Evolutionary conservation across 2,329 filamentous ascomycete species (phyloP).

Genomic region (Exophiala calicioides): DNA sequence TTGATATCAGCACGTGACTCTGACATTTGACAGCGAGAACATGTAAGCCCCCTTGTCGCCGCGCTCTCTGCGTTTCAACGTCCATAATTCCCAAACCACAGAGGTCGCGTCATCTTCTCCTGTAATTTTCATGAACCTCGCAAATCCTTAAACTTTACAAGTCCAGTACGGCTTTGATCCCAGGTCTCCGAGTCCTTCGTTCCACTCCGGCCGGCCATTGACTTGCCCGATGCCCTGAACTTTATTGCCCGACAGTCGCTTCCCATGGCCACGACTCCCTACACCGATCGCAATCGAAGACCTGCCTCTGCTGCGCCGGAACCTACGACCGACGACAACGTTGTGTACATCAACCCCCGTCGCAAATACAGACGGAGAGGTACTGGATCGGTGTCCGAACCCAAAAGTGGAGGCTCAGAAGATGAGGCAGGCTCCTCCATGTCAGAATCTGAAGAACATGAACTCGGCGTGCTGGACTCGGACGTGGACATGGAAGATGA

Average conservation of each 20-base stretch:
- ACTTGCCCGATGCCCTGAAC: not conserved
- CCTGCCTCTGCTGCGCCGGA: conserved; percentile 15
- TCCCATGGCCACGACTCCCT: conserved; percentile 27
- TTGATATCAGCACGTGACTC: no score
- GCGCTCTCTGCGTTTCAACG: no score
- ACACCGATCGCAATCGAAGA: conserved; percentile 21
- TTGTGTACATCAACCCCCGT: conserved; percentile 28
- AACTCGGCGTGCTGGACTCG: conserved; percentile 60
- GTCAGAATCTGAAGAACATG: conserved; percentile 56
- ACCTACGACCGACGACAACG: conserved; percentile 11
- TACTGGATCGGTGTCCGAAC: conserved; percentile 27
- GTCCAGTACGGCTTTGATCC: no score
- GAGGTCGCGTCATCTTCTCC: no score
- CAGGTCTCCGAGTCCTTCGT: not conserved
- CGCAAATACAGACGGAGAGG: conserved; percentile 30
- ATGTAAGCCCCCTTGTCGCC: no score
- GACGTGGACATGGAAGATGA: conserved; percentile 82
- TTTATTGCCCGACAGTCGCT: not conserved
- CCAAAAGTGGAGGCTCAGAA: conserved; percentile 22
- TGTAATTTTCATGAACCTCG: no score
- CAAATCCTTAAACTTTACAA: no score
- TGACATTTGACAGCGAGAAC: no score
- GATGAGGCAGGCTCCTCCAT: conserved; percentile 39
- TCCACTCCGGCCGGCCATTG: not conserved
- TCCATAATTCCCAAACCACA: no score